Evolutionary conservation across 176 grass and related monocot genomes (phyloP), one percentile per base, ranked within the genome.

Genomic region (Zoysia japonica): DNA sequence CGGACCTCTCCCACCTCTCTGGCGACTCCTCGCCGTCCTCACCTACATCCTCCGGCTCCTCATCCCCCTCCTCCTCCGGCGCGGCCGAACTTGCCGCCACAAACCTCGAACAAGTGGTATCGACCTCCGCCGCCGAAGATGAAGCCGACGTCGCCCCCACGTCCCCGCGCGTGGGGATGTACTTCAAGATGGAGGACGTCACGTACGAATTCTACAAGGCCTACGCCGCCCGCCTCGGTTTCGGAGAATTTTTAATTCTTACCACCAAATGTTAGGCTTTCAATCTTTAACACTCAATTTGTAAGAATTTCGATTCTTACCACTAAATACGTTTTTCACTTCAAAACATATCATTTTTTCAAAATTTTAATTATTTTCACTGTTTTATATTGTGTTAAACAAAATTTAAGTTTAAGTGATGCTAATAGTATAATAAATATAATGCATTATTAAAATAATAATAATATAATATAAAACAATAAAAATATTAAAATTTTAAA

Each of bases 161-260:
- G 57, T 90, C 85, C 54, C 91, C 91, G 56, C 43, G 40, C 43
- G 52, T 86, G 20, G 91, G 91, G 11, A 93, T 90, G 91, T 90
- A 72, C 78, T 93, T 93, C 70, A 85, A 86, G 85, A 90, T 88
- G 62, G 91, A 93, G 88, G 91, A 93, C 57, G 91, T 90, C 46
- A 85, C 91, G 2, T 93, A 90, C 82, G 85, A 93, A 85, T 93
- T 90, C 65, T 93, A 93, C 85, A 90, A 93, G 88, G 89, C 83
- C 70, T 90, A 93, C 49, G 91, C 88, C 60, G 69, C 85, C 19
- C 70, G 87, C 41, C 88, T 90, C 51, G 91, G 91, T 37, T 93
- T 93, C 83, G 28, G 28, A 28, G 28, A 28, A 28, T 28, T 28
- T 28, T 28, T 0, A 28, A 28, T 28, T 28, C 28, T 28, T 28